phyloP scores from a whole-genome alignment of 1,284 basidiomycete species.

The Baeospora myosura region DNA sequence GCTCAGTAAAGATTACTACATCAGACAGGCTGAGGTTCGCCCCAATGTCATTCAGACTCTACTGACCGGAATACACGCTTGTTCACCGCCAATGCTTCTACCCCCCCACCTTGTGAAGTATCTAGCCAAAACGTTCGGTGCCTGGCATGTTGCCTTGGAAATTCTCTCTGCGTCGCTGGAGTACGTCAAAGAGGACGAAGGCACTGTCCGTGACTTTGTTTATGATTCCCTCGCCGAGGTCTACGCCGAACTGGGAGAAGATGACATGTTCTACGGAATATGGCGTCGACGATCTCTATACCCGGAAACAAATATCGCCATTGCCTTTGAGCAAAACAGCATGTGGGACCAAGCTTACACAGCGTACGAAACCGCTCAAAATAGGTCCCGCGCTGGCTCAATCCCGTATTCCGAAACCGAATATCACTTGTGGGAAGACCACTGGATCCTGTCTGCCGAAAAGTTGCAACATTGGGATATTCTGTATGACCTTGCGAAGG shows the following conservation, averaged over 20 bases:
- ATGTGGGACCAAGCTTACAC: constrained; percentile 93
- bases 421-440: constrained; percentile 98
- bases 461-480: constrained; percentile 99
- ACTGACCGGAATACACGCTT: constrained; percentile 78
- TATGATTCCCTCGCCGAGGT: constrained; percentile 91
- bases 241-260: constrained; percentile 93
- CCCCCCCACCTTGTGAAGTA: constrained; percentile 97
- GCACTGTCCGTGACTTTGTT: constrained; percentile 73
- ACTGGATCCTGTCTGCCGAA: constrained; percentile 95
- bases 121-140: constrained; percentile 91
- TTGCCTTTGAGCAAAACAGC: constrained; percentile 95
- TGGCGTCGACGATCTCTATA: constrained; percentile 89
- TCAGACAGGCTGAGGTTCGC: constrained; percentile 83
- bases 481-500: constrained; percentile 86
- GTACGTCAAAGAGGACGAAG: constrained; percentile 74
- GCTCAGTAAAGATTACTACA: constrained; percentile 90
- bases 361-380: constrained; percentile 89
- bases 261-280: constrained; percentile 96
- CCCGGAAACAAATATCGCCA: constrained; percentile 85
- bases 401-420: constrained; percentile 94
- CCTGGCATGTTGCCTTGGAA: constrained; percentile 91
- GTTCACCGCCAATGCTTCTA: constrained; percentile 79
- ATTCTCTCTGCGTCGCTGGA: constrained; percentile 79
- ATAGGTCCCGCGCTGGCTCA: constrained; percentile 74
- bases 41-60: constrained; percentile 95